Evolutionary conservation across 2,329 filamentous ascomycete species (phyloP).

Genomic region (Colletotrichum cordylinicola): DNA sequence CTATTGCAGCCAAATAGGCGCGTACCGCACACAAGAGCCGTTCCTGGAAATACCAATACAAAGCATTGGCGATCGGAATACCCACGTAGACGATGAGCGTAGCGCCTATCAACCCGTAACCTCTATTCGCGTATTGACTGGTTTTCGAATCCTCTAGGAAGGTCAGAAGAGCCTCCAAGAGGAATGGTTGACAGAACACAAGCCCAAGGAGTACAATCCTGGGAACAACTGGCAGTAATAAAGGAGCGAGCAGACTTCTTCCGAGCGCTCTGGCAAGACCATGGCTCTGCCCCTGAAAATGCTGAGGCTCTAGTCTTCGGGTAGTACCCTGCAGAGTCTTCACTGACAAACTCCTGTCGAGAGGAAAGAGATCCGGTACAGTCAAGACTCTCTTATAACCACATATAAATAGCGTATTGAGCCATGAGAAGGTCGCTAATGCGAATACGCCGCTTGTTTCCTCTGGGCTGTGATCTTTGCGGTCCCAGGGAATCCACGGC

Average conservation of each 20-base stretch:
- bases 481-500: not conserved
- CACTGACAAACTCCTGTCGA: not conserved
- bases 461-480: constrained; percentile 38
- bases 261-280: constrained; percentile 32
- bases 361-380: constrained; percentile 32
- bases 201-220: constrained; percentile 35
- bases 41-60: constrained; percentile 44
- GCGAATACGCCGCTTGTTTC: constrained; percentile 36
- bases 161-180: constrained; percentile 36
- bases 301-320: not conserved
- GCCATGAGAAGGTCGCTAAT: constrained; percentile 38
- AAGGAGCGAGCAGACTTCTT: constrained; percentile 32
- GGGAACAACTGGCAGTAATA: constrained; percentile 39
- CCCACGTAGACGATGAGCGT: constrained; percentile 43
- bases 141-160: constrained; percentile 30
- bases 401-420: constrained; percentile 35
- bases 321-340: not conserved
- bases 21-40: constrained; percentile 37
- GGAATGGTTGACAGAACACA: constrained; percentile 43
- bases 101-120: constrained; percentile 50
- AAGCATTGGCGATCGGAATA: constrained; percentile 42
- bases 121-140: constrained; percentile 26
- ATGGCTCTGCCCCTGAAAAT: constrained; percentile 18
- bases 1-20: constrained; percentile 33
- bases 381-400: constrained; percentile 35